A percentile compares a stretch with the other conserved stretches of the same genome.
phyloP scores from a whole-genome alignment of 2,329 filamentous ascomycete species.

The Fusarium avenaceum region DNA sequence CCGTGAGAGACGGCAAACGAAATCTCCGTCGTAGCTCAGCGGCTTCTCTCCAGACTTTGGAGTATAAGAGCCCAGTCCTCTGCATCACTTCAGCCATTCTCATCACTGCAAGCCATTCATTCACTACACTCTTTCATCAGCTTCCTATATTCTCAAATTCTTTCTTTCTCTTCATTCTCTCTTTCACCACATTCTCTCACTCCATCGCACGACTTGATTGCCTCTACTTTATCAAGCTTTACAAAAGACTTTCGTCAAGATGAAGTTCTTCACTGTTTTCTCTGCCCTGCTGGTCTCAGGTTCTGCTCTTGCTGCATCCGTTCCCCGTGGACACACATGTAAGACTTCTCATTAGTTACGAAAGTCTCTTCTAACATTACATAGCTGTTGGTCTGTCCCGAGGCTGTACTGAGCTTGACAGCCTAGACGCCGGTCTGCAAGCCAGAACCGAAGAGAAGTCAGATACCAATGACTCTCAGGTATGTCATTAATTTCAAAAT shows the following conservation, averaged over 20 bases:
- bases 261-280: constrained; percentile 7
- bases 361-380: not conserved
- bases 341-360: not conserved
- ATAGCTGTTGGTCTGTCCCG: not conserved
- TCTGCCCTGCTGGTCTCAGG: not conserved
- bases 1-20: too few species aligned
- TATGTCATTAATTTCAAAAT: not conserved
- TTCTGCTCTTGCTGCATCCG: not conserved
- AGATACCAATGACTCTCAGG: not conserved
- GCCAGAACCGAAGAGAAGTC: not conserved
- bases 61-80: too few species aligned
- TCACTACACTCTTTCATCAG: too few species aligned
- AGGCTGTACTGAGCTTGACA: not conserved
- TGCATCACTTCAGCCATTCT: too few species aligned
- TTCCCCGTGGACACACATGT: not conserved
- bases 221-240: not conserved
- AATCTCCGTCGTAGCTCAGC: too few species aligned
- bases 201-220: too few species aligned
- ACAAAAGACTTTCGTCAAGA: not conserved
- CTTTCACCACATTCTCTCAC: too few species aligned
- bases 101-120: too few species aligned
- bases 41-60: too few species aligned
- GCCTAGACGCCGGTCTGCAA: not conserved
- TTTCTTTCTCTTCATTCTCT: too few species aligned
- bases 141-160: too few species aligned